Percentiles rank a stretch among this genome's conserved stretches.
phyloP scores from a whole-genome alignment of 495 filamentous ascomycete genomes.

The Neurospora hispaniola region DNA sequence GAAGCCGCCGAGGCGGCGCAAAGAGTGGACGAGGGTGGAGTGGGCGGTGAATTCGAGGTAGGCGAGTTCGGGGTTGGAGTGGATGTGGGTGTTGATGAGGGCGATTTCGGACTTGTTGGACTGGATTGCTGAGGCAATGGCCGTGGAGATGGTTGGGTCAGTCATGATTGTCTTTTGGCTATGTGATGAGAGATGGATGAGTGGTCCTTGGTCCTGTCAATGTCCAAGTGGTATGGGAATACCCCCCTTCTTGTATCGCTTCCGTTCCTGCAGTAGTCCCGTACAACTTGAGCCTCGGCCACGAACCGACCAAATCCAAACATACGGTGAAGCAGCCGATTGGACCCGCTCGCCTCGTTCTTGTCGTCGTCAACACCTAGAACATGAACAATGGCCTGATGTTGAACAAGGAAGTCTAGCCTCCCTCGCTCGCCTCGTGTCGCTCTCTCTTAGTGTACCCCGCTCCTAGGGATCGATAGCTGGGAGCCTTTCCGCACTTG shows the following conservation, averaged over 20 bases:
- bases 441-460: not conserved
- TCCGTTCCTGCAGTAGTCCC: not conserved
- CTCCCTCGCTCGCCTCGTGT: not conserved
- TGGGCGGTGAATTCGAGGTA: constrained; percentile 46
- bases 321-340: not conserved
- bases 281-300: not conserved
- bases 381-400: not conserved
- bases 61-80: constrained; percentile 43
- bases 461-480: not conserved
- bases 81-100: constrained; percentile 39
- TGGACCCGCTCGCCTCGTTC: not conserved
- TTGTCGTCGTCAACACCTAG: not conserved
- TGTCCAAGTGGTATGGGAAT: not conserved
- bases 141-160: constrained; percentile 9
- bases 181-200: not conserved
- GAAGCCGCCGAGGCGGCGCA: constrained; percentile 28
- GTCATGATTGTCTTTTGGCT: not conserved
- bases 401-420: not conserved
- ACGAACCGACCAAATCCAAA: not conserved
- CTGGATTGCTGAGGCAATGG: constrained; percentile 7
- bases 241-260: not conserved
- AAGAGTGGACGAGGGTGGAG: constrained; percentile 35
- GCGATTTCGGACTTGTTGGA: constrained; percentile 24
- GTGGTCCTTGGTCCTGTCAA: not conserved
- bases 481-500: too few relatives aligned